These are phyloP conservation scores for Trypanosoma platydactyli DNA, from an alignment of 208 protist species.

Conservation along the genomic window DNA sequence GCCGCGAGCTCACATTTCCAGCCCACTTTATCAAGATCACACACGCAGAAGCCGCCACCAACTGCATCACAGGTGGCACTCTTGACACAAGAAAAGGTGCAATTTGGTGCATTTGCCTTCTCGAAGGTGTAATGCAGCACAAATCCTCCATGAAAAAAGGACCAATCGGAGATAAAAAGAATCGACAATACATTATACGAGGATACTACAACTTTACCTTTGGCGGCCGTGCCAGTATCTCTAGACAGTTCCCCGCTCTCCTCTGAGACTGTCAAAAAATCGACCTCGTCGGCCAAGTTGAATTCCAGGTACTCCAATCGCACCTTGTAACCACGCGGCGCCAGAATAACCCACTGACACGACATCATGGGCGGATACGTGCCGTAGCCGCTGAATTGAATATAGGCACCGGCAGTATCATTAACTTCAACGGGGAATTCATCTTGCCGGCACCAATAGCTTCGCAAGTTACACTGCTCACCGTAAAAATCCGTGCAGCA, in stretches of 20 bases:
- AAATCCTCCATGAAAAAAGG: conserved; percentile 41
- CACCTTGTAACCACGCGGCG: conserved; percentile 31
- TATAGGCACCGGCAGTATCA: conserved; percentile 42
- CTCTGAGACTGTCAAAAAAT: conserved; percentile 36
- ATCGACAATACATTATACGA: conserved; percentile 33
- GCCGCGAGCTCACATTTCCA: conserved; percentile 13
- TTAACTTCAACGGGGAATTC: conserved; percentile 40
- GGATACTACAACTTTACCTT: conserved; percentile 26
- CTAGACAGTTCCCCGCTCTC: conserved; percentile 16
- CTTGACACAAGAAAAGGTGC: conserved; percentile 5
- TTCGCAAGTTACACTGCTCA: conserved; percentile 51
- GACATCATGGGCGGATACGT: conserved; percentile 48
- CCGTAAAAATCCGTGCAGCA: conserved; percentile 70
- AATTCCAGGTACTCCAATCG: conserved; percentile 44
- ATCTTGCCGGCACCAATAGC: conserved; percentile 73
- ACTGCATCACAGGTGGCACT: conserved; percentile 13
- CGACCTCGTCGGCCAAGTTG: conserved; percentile 38
- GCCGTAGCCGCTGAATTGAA: conserved; percentile 66
- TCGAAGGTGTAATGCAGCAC: conserved; percentile 60
- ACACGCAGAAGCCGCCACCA: conserved; percentile 23
- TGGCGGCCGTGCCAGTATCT: conserved; percentile 17
- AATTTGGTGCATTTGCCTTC: background rate
- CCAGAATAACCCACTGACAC: conserved; percentile 61
- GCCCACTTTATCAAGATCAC: conserved; percentile 2
- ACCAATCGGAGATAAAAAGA: conserved; percentile 63